Evolutionary conservation across 108 stramenopile species (phyloP).

Genomic region (Thalassiosira profunda): DNA sequence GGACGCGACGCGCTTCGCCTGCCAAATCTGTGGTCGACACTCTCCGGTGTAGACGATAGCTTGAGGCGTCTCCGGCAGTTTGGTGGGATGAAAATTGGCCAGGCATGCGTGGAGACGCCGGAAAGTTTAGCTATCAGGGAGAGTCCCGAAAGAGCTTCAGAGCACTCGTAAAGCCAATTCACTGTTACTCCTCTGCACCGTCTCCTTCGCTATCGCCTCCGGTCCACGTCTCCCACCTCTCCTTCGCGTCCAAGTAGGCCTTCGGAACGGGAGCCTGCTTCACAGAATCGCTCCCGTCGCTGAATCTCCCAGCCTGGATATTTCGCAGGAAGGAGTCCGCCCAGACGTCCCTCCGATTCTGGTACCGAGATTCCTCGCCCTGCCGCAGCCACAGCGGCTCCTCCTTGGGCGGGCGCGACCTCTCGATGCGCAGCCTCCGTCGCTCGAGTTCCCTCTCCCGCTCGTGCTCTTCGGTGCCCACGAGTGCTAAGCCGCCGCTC

Average conservation of each 20-base stretch:
- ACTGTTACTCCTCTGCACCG: neutral
- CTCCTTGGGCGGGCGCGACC: conserved; percentile 85
- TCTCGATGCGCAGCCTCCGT: conserved; percentile 55
- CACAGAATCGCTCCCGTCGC: conserved; percentile 52
- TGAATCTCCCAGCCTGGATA: conserved; percentile 44
- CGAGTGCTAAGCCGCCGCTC: conserved; percentile 2
- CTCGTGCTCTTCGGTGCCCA: neutral
- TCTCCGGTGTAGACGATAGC: too few species aligned
- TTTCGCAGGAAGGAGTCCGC: conserved; percentile 38
- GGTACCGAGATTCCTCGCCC: conserved; percentile 46
- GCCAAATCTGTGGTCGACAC: too few species aligned
- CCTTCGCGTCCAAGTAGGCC: conserved; percentile 39
- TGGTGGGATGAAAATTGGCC: too few species aligned
- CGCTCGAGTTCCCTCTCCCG: conserved; percentile 13
- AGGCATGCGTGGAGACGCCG: too few species aligned
- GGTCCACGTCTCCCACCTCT: conserved; percentile 19
- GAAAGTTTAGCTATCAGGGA: too few species aligned
- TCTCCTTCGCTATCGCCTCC: neutral
- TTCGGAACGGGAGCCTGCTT: conserved; percentile 52
- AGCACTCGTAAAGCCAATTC: too few species aligned
- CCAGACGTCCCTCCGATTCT: conserved; percentile 21
- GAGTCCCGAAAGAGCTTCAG: too few species aligned
- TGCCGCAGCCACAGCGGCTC: conserved; percentile 83
- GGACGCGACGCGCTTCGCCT: too few species aligned
- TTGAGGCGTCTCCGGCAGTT: too few species aligned